A percentile compares a stretch with the other conserved stretches of the same genome.
These are phyloP conservation scores for Penicillium sp. DNA, from an alignment of 2,329 filamentous ascomycete species.

Conservation along the genomic window DNA sequence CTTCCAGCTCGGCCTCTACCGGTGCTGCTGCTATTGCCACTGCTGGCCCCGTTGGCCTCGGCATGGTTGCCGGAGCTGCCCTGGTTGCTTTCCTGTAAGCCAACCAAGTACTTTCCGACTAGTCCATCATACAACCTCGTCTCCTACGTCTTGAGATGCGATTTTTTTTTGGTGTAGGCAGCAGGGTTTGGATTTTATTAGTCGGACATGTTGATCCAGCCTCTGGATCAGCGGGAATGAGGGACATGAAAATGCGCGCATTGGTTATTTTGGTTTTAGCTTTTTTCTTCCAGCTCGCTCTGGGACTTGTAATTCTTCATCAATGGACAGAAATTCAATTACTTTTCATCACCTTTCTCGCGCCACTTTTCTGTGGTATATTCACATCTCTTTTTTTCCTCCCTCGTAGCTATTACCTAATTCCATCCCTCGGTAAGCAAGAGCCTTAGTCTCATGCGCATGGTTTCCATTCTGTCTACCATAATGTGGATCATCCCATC, in stretches of 20 bases:
- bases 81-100: constrained; percentile 46
- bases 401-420: constrained; percentile 13
- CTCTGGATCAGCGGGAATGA: constrained; percentile 11
- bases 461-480: background rate
- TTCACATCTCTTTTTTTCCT: no score
- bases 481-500: background rate
- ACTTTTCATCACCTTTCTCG: constrained; percentile 3
- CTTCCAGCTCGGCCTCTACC: constrained; percentile 27
- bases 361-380: no score
- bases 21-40: constrained; percentile 38
- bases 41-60: constrained; percentile 38
- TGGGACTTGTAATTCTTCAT: constrained; percentile 18
- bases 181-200: background rate
- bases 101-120: background rate
- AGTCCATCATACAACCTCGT: background rate
- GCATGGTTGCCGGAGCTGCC: constrained; percentile 43
- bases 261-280: constrained; percentile 6
- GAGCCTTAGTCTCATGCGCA: background rate
- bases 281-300: constrained; percentile 9
- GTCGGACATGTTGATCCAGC: constrained; percentile 1
- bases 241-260: constrained; percentile 22
- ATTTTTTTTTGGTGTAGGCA: background rate
- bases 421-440: constrained; percentile 15
- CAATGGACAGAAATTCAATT: constrained; percentile 5
- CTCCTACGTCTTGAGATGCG: background rate